phyloP scores from a whole-genome alignment of 352 stramenopile species.

The Thalassiosira exigua region DNA sequence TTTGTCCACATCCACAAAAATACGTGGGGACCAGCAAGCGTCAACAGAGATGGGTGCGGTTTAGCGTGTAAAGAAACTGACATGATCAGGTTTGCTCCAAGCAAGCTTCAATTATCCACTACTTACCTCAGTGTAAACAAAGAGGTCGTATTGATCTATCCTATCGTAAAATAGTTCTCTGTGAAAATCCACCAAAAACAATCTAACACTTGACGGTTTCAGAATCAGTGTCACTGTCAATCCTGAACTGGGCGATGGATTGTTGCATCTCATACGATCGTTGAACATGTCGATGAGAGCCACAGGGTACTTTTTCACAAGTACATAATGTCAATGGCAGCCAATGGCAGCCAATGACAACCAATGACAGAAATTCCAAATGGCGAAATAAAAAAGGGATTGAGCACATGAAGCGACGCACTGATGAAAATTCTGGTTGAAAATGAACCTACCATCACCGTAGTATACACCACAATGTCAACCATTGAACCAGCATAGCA shows the following conservation, averaged over 20 bases:
- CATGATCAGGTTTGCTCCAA: too few species aligned
- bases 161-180: constrained; percentile 79
- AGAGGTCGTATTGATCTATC: constrained; percentile 81
- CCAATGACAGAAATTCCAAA: not conserved
- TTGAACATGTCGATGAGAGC: constrained; percentile 81
- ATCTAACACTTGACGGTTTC: constrained; percentile 56
- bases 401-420: not conserved
- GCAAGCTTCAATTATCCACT: too few species aligned
- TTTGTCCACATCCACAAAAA: too few species aligned
- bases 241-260: constrained; percentile 55
- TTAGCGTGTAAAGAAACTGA: too few species aligned
- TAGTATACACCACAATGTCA: constrained; percentile 76
- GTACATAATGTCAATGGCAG: too few species aligned
- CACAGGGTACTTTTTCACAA: constrained; percentile 80
- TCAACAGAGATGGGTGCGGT: too few species aligned
- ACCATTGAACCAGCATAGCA: constrained; percentile 70
- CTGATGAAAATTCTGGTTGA: not conserved
- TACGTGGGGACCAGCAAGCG: too few species aligned
- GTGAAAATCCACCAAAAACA: constrained; percentile 84
- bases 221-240: constrained; percentile 67
- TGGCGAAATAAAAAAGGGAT: not conserved
- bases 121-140: constrained; percentile 78
- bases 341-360: too few species aligned
- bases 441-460: constrained; percentile 44
- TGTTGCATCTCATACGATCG: constrained; percentile 65